These are phyloP conservation scores for Aspergillus persii DNA, from an alignment of 2,329 filamentous ascomycete genomes.

Conservation along the genomic window DNA sequence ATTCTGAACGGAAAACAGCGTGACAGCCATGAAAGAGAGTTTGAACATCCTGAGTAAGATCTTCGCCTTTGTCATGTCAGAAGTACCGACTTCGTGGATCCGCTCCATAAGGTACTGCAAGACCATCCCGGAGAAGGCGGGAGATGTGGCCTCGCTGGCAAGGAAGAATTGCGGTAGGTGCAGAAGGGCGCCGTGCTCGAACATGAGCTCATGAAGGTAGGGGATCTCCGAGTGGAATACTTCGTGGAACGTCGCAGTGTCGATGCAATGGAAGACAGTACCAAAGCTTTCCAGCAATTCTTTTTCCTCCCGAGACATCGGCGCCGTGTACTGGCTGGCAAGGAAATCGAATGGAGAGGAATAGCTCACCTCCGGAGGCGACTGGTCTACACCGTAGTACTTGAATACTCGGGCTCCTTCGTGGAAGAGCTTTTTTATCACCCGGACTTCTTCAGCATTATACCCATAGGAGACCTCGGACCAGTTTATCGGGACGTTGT, in stretches of 20 bases:
- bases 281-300: constrained; percentile 96
- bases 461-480: constrained; percentile 94
- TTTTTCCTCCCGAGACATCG: constrained; percentile 93
- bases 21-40: constrained; percentile 98
- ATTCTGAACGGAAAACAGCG: constrained; percentile 89
- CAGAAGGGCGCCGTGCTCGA: constrained; percentile 88
- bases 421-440: constrained; percentile 95
- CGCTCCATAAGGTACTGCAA: constrained; percentile 96
- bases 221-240: constrained; percentile 98
- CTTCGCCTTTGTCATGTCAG: constrained; percentile 87
- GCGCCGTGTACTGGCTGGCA: constrained; percentile 91
- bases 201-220: constrained; percentile 94
- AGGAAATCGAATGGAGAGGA: constrained; percentile 86
- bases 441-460: constrained; percentile 92
- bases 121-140: constrained; percentile 97
- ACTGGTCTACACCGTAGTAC: constrained; percentile 90
- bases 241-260: constrained; percentile 97
- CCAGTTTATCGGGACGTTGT: constrained; percentile 85
- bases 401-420: constrained; percentile 95
- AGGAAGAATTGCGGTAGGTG: constrained; percentile 98
- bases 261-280: constrained; percentile 97
- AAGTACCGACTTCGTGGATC: constrained; percentile 90
- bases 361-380: constrained; percentile 68
- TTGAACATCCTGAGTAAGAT: constrained; percentile 95
- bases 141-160: constrained; percentile 96